phyloP scores from a whole-genome alignment of 2,329 filamentous ascomycete genomes.

The Trichophyton mentagrophytes region DNA sequence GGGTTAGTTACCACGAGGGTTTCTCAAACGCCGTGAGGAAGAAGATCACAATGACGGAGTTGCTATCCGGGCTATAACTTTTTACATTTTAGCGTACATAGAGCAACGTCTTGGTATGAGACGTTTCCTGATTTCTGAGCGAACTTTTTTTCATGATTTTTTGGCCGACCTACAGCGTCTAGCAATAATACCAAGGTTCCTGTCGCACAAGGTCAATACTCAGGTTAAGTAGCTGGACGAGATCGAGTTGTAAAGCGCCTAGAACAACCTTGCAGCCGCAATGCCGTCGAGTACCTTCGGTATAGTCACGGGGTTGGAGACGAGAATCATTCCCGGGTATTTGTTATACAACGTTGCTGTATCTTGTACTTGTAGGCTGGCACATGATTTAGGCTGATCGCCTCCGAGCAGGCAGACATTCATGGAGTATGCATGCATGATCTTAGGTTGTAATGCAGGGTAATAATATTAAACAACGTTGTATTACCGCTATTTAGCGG shows the following conservation, averaged over 20 bases:
- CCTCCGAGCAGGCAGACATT: no score
- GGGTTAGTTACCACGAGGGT: constrained; percentile 83
- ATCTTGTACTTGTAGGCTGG: no score
- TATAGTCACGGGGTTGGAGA: no score
- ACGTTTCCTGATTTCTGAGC: neutral
- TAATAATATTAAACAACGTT: no score
- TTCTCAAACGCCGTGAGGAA: constrained; percentile 87
- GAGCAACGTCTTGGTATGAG: neutral
- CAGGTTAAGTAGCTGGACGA: neutral
- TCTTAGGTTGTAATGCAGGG: no score
- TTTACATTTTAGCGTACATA: neutral
- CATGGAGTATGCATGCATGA: no score
- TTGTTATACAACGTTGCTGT: no score
- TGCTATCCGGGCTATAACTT: constrained; percentile 42
- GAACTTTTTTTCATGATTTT: neutral
- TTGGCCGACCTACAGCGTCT: neutral
- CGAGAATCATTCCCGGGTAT: no score
- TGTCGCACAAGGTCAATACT: neutral
- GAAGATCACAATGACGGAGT: constrained; percentile 66
- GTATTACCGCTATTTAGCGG: no score
- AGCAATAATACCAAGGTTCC: neutral
- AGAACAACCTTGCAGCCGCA: neutral
- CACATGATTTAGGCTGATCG: no score
- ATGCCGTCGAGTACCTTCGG: neutral
- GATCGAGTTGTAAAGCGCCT: neutral